Base-by-base conservation (phyloP, 176 grass and related monocot genomes). In the Hordeum marinum region DNA sequence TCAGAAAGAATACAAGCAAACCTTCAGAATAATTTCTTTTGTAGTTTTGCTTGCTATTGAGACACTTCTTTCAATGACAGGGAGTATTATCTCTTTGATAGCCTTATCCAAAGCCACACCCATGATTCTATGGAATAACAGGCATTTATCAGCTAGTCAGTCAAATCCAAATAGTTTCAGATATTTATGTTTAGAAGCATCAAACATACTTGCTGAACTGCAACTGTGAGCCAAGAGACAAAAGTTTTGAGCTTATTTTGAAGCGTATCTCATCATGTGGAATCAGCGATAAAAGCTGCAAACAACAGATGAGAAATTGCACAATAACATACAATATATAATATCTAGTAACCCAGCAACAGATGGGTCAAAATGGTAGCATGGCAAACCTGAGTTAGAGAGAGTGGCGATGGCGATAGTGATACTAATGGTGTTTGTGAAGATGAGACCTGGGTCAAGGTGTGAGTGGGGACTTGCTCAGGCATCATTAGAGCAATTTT, bases 1-100 rank as follows among this genome's bases (percentile, higher is more conserved):
- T 31, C 40, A 37, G 73, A 73, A 81, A 13, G 13, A 79, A 40
- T 12, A 75, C 24, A 73, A 79, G 63, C 67, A 63, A 69, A 96
- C 94, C 94, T 93, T 96, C 57, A 96, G 65, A 81, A 96, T 90
- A 85, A 96, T 89, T 87, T 96, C 91, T 72, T 96, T 96, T 7
- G 94, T 91, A 80, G 94, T 96, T 76, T 87, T 82, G 75, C 84
- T 93, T 84, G 94, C 94, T 85, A 93, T 93, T 36, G 87, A 91
- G 29, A 96, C 94, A 88, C 94, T 96, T 85, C 91, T 89, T 84
- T 96, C 87, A 82, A 96, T 91, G 83, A 96, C 91, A 50, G 94
- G 89, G 76, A 80, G 78, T 72, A 96, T 86, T 50, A 96, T 96
- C 75, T 93, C 94, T 82, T 77, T 91, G 60, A 90, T 87, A 74